A percentile compares a stretch with the other conserved stretches of the same genome.
These are phyloP conservation scores for Jackrogersella minutella DNA, from an alignment of 495 filamentous ascomycete species.

Conservation along the genomic window DNA sequence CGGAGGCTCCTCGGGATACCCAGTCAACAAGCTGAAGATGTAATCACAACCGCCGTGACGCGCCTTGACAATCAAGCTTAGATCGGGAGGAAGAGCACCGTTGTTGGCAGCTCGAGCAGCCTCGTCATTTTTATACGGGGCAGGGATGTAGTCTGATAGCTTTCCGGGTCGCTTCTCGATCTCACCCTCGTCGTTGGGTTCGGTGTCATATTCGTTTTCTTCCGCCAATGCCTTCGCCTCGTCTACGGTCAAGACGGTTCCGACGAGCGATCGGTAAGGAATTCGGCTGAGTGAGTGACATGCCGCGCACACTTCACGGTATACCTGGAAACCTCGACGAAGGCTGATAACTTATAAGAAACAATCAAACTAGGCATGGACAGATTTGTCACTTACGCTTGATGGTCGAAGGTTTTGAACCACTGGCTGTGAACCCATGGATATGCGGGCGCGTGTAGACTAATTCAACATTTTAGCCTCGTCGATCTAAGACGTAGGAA, in stretches of 20 bases:
- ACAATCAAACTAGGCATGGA: not conserved
- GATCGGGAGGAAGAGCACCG: conserved; percentile 95
- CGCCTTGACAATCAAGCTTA: conserved; percentile 96
- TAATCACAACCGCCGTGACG: conserved; percentile 98
- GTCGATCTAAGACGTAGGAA: conserved; percentile 17
- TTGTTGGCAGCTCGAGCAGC: conserved; percentile 98
- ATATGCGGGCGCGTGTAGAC: conserved; percentile 89
- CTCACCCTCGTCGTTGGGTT: conserved; percentile 97
- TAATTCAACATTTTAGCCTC: conserved; percentile 51
- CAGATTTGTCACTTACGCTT: conserved; percentile 71
- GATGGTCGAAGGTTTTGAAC: conserved; percentile 95
- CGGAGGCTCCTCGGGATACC: conserved; percentile 96
- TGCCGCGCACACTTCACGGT: conserved; percentile 96
- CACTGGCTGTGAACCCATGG: conserved; percentile 94
- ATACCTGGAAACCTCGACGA: conserved; percentile 99
- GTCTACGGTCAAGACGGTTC: conserved; percentile 90
- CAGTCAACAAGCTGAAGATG: conserved; percentile 96
- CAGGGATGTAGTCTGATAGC: conserved; percentile 94
- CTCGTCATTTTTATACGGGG: conserved; percentile 98
- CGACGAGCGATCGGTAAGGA: conserved; percentile 92
- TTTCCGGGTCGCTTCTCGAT: conserved; percentile 99
- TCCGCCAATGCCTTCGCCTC: conserved; percentile 97
- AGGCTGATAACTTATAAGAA: conserved; percentile 66
- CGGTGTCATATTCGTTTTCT: conserved; percentile 97
- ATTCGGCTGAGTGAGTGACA: conserved; percentile 97